Conservation (phyloP, 352 stramenopile genomes). For the Phytophthora sansomeana region DNA sequence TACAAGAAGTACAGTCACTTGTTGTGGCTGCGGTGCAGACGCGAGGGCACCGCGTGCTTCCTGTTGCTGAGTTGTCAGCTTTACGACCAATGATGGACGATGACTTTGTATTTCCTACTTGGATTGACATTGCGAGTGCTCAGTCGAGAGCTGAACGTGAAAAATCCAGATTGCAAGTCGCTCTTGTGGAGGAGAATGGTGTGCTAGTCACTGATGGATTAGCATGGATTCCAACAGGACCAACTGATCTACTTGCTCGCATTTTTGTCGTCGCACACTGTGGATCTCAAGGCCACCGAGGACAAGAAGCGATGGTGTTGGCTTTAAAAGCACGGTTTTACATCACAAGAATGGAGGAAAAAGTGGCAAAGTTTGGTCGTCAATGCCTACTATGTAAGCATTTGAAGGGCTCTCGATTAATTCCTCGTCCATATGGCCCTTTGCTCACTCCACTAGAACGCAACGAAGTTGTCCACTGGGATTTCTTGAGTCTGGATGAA, state of each 20-base stretch:
- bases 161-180: not conserved
- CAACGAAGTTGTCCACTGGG: conserved; percentile 14
- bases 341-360: not conserved
- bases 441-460: not conserved
- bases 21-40: conserved; percentile 2
- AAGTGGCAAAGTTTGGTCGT: conserved; percentile 7
- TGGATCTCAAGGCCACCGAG: conserved; percentile 12
- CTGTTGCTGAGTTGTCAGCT: conserved; percentile 3
- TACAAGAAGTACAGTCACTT: not conserved
- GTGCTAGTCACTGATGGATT: not conserved
- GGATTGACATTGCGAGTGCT: not conserved
- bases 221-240: not conserved
- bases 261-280: conserved; percentile 21
- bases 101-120: not conserved
- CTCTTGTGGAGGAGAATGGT: not conserved
- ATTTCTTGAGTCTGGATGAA: conserved; percentile 5
- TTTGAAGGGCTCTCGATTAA: conserved; percentile 4
- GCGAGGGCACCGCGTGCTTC: not conserved
- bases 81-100: not conserved
- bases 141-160: not conserved
- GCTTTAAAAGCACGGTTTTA: conserved; percentile 7
- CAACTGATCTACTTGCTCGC: not conserved
- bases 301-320: conserved; percentile 8
- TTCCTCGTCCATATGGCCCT: conserved; percentile 12
- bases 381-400: conserved; percentile 20